A percentile compares a stretch with the other conserved stretches of the same genome.
These are phyloP conservation scores for Verbena officinalis DNA, from an alignment of 257 asterid genomes.

Conservation along the genomic window DNA sequence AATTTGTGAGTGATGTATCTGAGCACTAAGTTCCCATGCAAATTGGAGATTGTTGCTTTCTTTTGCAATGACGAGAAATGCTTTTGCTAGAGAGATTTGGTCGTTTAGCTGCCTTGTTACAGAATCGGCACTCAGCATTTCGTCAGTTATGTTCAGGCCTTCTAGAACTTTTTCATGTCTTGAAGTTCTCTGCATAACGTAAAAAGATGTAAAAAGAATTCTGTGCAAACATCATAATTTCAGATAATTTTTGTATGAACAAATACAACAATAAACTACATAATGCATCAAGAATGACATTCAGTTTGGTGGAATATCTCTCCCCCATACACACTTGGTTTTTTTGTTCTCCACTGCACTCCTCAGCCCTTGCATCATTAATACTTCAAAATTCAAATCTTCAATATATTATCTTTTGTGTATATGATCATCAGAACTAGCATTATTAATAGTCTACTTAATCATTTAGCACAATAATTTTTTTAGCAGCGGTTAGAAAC, in stretches of 20 bases:
- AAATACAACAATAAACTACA: not conserved
- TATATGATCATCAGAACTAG: slow-evolving; percentile 18
- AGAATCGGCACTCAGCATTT: slow-evolving; percentile 63
- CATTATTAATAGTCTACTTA: not conserved
- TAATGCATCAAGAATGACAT: not conserved
- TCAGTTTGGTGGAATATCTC: not conserved
- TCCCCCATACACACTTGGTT: not conserved
- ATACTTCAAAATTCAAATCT: no score
- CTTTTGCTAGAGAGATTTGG: slow-evolving; percentile 68
- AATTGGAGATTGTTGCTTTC: slow-evolving; percentile 68
- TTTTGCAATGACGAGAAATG: slow-evolving; percentile 59
- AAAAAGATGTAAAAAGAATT: not conserved
- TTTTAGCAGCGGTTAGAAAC: not conserved
- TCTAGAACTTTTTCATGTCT: slow-evolving; percentile 50
- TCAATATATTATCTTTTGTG: not conserved
- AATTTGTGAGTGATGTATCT: slow-evolving; percentile 59
- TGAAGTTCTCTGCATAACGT: slow-evolving; percentile 47
- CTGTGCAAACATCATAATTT: slow-evolving; percentile 15
- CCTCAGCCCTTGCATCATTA: not conserved
- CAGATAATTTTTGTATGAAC: not conserved
- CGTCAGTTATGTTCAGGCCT: slow-evolving; percentile 65
- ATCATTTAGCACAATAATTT: not conserved
- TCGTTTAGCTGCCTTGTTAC: slow-evolving; percentile 65
- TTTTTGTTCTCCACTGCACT: not conserved
- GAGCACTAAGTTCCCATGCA: slow-evolving; percentile 78